Conservation (phyloP, 2,329 filamentous ascomycete genomes). For the Mycosphaerelloides madeirae region DNA sequence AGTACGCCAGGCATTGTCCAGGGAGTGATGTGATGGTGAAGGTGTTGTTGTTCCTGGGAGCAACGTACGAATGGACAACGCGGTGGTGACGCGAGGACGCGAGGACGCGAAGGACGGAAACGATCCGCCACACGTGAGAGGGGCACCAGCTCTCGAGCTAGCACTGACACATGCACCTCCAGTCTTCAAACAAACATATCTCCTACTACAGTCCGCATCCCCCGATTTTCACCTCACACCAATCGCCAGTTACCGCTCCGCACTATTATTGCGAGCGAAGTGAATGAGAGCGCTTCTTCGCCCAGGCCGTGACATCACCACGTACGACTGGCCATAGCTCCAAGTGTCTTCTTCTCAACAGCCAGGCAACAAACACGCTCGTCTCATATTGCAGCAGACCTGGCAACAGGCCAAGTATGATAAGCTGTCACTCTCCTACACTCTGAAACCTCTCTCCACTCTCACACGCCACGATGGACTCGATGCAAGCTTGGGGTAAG, state of each 20-base stretch:
- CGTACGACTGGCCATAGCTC: neutral
- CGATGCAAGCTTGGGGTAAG: constrained; percentile 60
- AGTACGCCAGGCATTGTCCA: constrained; percentile 32
- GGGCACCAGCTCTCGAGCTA: no score
- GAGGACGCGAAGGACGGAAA: neutral
- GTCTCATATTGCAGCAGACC: neutral
- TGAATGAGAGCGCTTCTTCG: neutral
- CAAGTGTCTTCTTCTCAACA: neutral
- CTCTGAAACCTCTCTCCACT: neutral
- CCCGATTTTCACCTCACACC: no score
- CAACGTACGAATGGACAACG: constrained; percentile 5
- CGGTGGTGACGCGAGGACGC: no score
- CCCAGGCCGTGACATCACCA: constrained; percentile 1
- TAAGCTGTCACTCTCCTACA: constrained; percentile 5
- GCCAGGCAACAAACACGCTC: neutral
- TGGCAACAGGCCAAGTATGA: constrained; percentile 20
- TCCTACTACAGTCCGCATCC: no score
- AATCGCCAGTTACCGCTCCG: no score
- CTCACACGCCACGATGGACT: constrained; percentile 25
- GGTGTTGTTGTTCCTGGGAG: constrained; percentile 3
- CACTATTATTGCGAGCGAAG: neutral
- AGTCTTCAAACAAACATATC: no score
- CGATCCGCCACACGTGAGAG: no score
- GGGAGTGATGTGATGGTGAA: constrained; percentile 2
- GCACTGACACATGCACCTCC: no score